Evolutionary conservation across 306 rosid species (phyloP).

Genomic region (Ceratonia siliqua): DNA sequence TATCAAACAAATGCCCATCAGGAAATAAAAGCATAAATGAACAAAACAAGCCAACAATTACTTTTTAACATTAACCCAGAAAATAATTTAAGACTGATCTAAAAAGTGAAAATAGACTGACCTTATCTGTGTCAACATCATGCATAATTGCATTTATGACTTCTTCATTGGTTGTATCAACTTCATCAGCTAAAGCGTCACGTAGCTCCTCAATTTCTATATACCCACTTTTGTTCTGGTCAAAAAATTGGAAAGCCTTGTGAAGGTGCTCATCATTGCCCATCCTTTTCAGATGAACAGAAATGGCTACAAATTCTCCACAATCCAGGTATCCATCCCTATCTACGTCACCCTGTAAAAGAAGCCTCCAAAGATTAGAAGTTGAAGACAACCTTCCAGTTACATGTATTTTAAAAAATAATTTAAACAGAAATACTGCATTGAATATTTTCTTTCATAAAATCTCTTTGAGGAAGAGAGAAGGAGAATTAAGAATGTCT

Average conservation of each 20-base stretch:
- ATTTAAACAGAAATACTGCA: background rate
- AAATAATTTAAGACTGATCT: background rate
- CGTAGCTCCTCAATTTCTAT: slow-evolving; percentile 92
- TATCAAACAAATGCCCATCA: background rate
- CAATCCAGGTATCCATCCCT: slow-evolving; percentile 84
- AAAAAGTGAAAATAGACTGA: slow-evolving; percentile 29
- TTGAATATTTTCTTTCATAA: slow-evolving; percentile 7
- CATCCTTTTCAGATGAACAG: slow-evolving; percentile 82
- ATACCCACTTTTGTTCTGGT: slow-evolving; percentile 58
- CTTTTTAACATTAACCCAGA: background rate
- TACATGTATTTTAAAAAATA: background rate
- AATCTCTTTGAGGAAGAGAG: background rate
- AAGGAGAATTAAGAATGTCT: background rate
- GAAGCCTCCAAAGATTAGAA: slow-evolving; percentile 32
- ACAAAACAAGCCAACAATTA: background rate
- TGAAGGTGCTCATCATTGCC: slow-evolving; percentile 81
- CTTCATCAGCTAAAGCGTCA: slow-evolving; percentile 56
- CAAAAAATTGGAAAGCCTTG: slow-evolving; percentile 89
- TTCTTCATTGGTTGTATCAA: slow-evolving; percentile 67
- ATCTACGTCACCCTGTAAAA: slow-evolving; percentile 86
- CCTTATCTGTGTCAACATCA: slow-evolving; percentile 98
- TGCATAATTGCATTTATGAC: slow-evolving; percentile 73
- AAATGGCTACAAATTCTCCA: slow-evolving; percentile 86
- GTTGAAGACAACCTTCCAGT: background rate
- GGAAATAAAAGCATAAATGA: background rate